phyloP scores from a whole-genome alignment of 371 early-diverging fungal genomes.

The Catenaria anguillulae region DNA sequence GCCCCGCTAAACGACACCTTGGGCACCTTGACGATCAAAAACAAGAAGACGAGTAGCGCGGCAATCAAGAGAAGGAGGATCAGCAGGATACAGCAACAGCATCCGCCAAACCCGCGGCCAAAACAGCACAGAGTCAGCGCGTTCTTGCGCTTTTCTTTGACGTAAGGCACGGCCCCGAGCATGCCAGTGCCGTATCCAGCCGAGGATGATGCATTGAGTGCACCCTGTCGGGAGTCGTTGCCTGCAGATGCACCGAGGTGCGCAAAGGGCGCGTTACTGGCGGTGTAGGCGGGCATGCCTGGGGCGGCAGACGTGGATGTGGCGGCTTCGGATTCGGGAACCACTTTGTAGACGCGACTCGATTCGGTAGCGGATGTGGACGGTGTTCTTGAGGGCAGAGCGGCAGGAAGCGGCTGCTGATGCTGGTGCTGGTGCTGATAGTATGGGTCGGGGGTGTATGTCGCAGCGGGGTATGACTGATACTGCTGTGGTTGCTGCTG shows the following conservation, averaged over 20 bases:
- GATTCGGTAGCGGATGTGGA: too few relatives aligned
- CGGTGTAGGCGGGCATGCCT: background rate
- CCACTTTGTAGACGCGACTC: background rate
- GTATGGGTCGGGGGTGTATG: background rate
- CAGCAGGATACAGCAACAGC: constrained; percentile 12
- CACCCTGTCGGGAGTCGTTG: too few relatives aligned
- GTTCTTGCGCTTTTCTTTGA: background rate
- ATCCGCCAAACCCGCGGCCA: background rate
- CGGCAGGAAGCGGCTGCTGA: too few relatives aligned
- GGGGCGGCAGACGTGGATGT: too few relatives aligned
- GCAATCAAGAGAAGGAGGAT: constrained; percentile 11
- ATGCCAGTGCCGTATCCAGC: too few relatives aligned
- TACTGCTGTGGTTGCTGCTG: too few relatives aligned
- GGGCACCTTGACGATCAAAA: constrained; percentile 4
- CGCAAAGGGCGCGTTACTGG: background rate
- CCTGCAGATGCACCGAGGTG: background rate
- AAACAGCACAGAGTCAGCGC: background rate
- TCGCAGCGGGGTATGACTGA: background rate
- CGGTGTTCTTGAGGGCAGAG: too few relatives aligned
- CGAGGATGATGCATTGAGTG: too few relatives aligned
- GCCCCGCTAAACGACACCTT: background rate
- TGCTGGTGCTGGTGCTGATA: background rate
- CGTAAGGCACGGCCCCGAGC: too few relatives aligned
- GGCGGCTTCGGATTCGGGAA: background rate
- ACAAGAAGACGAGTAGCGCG: constrained; percentile 12